These are phyloP conservation scores for Clarkia xantiana DNA, from an alignment of 345 rosid species.

Conservation along the genomic window DNA sequence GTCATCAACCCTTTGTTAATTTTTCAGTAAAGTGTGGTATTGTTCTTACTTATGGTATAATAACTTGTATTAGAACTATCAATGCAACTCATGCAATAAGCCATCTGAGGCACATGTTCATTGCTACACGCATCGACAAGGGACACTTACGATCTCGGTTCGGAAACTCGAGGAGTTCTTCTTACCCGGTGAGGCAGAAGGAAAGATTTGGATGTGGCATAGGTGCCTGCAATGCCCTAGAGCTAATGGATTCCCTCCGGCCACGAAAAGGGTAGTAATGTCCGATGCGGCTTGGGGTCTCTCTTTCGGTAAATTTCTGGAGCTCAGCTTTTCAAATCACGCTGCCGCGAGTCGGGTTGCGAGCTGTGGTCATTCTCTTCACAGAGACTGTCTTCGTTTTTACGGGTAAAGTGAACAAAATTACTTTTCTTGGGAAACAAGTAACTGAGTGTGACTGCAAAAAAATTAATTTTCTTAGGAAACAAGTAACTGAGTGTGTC, in stretches of 20 bases:
- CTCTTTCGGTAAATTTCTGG: conserved; percentile 98
- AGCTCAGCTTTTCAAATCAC: conserved; percentile 97
- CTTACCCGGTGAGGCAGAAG: conserved; percentile 80
- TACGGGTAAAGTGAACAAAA: conserved; percentile 65
- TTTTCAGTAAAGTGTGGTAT: no score
- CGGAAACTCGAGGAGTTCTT: conserved; percentile 58
- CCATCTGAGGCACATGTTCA: conserved; percentile 97
- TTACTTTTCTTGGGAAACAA: no score
- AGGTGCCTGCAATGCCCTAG: conserved; percentile 88
- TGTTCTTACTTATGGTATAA: conserved; percentile 1
- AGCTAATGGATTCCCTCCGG: conserved; percentile 69
- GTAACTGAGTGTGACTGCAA: no score
- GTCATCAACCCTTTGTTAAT: no score
- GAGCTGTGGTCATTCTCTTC: conserved; percentile 95
- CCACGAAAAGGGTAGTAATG: conserved; percentile 86
- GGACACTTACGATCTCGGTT: conserved; percentile 93
- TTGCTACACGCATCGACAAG: conserved; percentile 95
- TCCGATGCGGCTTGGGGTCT: conserved; percentile 99
- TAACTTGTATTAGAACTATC: conserved; percentile 30
- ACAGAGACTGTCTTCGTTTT: conserved; percentile 98
- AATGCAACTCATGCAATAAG: conserved; percentile 76
- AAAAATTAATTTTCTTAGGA: no score
- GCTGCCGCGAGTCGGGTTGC: conserved; percentile 99
- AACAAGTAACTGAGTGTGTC: no score
- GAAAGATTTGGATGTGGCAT: conserved; percentile 99